Conservation (phyloP, 2,329 filamentous ascomycete genomes). For the Metarhizium rileyi region DNA sequence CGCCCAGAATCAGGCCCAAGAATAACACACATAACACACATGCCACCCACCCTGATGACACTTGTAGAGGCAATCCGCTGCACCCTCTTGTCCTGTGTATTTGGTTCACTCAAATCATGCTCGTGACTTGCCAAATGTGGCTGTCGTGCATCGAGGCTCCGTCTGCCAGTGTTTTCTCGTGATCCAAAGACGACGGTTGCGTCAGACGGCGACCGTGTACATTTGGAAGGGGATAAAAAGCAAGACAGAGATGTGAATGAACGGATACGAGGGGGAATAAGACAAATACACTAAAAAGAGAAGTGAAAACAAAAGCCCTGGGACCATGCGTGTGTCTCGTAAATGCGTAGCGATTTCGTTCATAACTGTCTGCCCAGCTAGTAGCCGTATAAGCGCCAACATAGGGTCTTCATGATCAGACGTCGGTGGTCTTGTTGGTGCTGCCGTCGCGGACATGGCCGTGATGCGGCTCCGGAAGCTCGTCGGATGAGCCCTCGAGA, state of each 20-base stretch:
- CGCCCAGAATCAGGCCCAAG: not conserved
- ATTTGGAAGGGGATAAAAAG: not conserved
- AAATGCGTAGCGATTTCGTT: not conserved
- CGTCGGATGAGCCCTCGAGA: constrained; percentile 11
- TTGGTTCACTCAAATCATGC: not conserved
- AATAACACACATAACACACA: not conserved
- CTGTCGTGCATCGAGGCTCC: not conserved
- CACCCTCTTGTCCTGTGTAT: not conserved
- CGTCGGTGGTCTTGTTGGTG: not conserved
- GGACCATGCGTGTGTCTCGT: not conserved
- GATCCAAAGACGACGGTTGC: not conserved
- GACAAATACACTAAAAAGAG: not conserved
- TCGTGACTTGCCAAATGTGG: not conserved
- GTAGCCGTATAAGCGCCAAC: not conserved
- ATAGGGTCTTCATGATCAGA: not conserved
- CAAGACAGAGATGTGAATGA: not conserved
- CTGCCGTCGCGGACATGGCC: not conserved
- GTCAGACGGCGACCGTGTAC: not conserved
- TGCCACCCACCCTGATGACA: not conserved
- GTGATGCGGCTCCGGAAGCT: not conserved
- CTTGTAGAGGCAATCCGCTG: not conserved
- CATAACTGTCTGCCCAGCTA: not conserved
- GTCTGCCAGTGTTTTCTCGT: not conserved
- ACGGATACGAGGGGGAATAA: not conserved
- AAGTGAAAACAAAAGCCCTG: not conserved